phyloP scores from a whole-genome alignment of 352 stramenopile species.

The Phytophthora foliorum region DNA sequence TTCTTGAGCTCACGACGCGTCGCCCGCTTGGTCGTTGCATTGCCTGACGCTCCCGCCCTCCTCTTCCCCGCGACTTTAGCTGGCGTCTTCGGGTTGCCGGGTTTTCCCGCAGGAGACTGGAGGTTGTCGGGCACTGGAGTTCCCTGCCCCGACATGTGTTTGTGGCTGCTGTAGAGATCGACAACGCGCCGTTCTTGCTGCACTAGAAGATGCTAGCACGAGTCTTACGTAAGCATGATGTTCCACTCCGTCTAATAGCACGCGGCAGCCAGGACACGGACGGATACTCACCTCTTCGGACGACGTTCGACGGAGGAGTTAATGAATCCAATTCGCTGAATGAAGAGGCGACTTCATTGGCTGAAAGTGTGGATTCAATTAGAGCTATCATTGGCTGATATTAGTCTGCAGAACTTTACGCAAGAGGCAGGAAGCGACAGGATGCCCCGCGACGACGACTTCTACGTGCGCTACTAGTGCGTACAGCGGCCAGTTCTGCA shows the following conservation, averaged over 20 bases:
- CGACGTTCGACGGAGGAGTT: constrained; percentile 14
- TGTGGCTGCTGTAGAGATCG: constrained; percentile 1
- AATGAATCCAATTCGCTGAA: constrained; percentile 16
- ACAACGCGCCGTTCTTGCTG: constrained; percentile 2
- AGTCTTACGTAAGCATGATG: background rate
- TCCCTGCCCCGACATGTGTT: constrained; percentile 44
- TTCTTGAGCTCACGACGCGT: constrained; percentile 87
- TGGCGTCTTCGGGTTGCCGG: constrained; percentile 53
- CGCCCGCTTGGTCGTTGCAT: constrained; percentile 54
- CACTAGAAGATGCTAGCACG: background rate
- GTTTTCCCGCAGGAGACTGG: constrained; percentile 46
- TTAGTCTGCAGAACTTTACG: constrained; percentile 4
- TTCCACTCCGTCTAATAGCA: background rate
- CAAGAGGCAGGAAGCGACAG: constrained; percentile 13
- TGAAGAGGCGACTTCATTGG: constrained; percentile 25
- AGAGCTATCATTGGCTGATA: constrained; percentile 42
- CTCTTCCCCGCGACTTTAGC: constrained; percentile 57
- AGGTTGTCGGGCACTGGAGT: constrained; percentile 41
- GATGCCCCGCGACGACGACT: constrained; percentile 83
- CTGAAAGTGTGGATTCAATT: constrained; percentile 6
- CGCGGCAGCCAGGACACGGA: background rate
- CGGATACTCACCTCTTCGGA: constrained; percentile 14
- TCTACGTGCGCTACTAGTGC: constrained; percentile 92
- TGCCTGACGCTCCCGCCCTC: constrained; percentile 29
- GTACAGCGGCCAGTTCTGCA: constrained; percentile 20